A percentile compares a stretch with the other conserved stretches of the same genome.
These are phyloP conservation scores for Pleurotus salmoneostramineus DNA, from an alignment of 768 basidiomycete genomes.

Conservation along the genomic window DNA sequence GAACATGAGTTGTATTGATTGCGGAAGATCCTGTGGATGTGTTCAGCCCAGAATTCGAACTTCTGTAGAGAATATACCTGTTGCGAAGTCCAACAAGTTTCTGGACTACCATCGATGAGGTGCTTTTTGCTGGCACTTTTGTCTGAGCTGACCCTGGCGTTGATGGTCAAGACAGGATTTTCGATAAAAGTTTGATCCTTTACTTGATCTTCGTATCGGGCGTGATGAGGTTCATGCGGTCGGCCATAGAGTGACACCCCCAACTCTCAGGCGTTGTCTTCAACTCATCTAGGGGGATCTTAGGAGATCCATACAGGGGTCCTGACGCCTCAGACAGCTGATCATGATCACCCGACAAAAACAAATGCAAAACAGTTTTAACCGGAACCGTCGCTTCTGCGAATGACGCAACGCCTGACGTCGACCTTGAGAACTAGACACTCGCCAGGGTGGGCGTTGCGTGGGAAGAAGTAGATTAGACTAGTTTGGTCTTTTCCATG, in stretches of 20 bases:
- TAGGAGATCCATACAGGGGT: too few species aligned
- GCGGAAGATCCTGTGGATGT: conserved; percentile 63
- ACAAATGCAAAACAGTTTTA: too few species aligned
- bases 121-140: conserved; percentile 69
- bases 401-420: background rate
- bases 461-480: background rate
- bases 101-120: conserved; percentile 65
- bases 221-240: conserved; percentile 35
- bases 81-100: conserved; percentile 85
- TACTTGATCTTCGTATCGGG: conserved; percentile 48
- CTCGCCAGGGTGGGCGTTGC: background rate
- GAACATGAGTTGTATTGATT: conserved; percentile 69
- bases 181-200: background rate
- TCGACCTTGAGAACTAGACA: background rate
- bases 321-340: too few species aligned
- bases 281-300: too few species aligned
- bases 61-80: conserved; percentile 39
- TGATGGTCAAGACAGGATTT: conserved; percentile 6
- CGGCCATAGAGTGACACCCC: conserved; percentile 14
- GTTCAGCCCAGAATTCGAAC: conserved; percentile 1
- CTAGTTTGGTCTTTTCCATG: background rate
- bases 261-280: too few species aligned
- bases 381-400: too few species aligned
- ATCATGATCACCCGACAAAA: too few species aligned
- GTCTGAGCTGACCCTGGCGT: conserved; percentile 72